Evolutionary conservation across 1,284 basidiomycete genomes (phyloP), one percentile per base, ranked within the genome.

Genomic region (Sphagnurus paluster): DNA sequence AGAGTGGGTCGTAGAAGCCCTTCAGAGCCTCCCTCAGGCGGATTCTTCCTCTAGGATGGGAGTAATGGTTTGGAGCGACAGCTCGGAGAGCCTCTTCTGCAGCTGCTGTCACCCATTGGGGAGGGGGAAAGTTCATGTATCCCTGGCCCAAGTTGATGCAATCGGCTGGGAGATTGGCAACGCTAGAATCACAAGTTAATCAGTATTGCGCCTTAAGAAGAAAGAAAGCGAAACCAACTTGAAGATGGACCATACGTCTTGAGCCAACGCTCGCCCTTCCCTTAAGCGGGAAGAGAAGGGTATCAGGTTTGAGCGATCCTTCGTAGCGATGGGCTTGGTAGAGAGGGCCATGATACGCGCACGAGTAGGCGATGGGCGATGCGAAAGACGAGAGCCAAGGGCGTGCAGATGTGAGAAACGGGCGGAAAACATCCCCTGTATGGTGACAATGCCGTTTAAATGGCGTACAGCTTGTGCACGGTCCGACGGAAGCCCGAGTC

Each of bases 81-180:
- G 70, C 67, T 48, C 75, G 72, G 51, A 97, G 74, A 0, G 92
- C 88, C 29, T 82, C 71, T 52, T 84, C 76, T 2, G 90, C 90
- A 1, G 87, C 89, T 32, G 87, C 74, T 41, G 77, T 82, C 55
- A 97, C 79, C 87, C 91, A 97, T 46, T 78, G 64, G 3, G 93
- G 92, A 11, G 93, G 93, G 1, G 85, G 64, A 60, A 90, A 90
- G 73, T 93, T 95, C 93, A 95, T 96, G 71, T 94, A 95, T 2
- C 92, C 92, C 68, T 95, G 93, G 5, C 93, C 93, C 40, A 96
- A 84, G 67, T 95, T 96, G 65, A 96, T 88, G 57, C 88, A 90
- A 62, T 94, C 89, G 4, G 80, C 51, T 1, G 93, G 93, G 50
- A 96, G 77, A 61, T 94, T 94, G 34, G 79, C 86, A 44, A 79